Evolutionary conservation across 306 rosid genomes (phyloP).

Genomic region (Sesbania bispinosa): DNA sequence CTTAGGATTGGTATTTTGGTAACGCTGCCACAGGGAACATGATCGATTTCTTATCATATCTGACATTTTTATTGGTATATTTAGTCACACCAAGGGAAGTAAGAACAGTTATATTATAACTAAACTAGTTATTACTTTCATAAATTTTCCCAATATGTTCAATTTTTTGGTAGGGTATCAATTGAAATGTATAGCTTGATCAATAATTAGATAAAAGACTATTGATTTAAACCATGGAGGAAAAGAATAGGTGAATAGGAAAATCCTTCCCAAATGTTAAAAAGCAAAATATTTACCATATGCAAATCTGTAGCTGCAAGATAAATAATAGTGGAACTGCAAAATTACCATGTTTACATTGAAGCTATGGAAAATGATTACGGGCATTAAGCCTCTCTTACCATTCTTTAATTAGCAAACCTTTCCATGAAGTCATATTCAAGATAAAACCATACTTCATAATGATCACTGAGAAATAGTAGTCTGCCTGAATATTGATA

Average conservation of each 20-base stretch:
- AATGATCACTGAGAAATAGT: not conserved
- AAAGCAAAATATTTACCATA: not conserved
- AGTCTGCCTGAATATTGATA: conserved; percentile 2
- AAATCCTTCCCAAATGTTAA: conserved; percentile 1
- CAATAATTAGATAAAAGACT: not conserved
- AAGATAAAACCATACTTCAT: not conserved
- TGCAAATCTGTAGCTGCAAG: not conserved
- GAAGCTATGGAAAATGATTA: not conserved
- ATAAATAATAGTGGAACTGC: conserved; percentile 7
- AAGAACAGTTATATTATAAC: not conserved
- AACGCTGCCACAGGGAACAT: not conserved
- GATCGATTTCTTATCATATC: not conserved
- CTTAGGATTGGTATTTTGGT: conserved; percentile 26
- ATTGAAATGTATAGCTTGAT: conserved; percentile 2
- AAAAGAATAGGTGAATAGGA: not conserved
- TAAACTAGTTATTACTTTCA: conserved; percentile 3
- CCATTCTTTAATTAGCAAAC: conserved; percentile 8
- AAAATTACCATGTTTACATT: not conserved
- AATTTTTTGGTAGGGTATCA: not conserved
- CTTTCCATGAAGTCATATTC: conserved; percentile 1
- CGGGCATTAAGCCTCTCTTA: not conserved
- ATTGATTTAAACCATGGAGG: not conserved
- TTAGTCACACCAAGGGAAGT: not conserved
- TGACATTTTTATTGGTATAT: conserved; percentile 11
- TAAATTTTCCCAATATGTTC: not conserved